phyloP scores from a whole-genome alignment of 2,329 filamentous ascomycete species.

The Cercospora brassicicola region DNA sequence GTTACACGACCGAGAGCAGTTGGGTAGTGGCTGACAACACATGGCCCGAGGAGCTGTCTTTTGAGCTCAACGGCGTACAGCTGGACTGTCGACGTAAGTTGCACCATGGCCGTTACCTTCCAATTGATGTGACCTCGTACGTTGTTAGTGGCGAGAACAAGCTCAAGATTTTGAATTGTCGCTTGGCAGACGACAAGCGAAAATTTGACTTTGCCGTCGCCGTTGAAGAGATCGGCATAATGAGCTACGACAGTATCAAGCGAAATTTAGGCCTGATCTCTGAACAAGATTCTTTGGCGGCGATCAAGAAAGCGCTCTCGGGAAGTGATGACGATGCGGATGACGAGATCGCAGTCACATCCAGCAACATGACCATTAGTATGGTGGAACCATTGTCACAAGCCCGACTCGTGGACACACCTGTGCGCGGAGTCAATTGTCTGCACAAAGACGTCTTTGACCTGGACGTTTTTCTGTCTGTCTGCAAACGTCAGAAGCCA shows the following conservation, averaged over 20 bases:
- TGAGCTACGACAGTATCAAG: conserved; percentile 45
- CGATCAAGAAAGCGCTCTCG: conserved; percentile 56
- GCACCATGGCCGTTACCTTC: conserved; percentile 73
- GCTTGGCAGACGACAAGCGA: conserved; percentile 40
- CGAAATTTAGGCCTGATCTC: conserved; percentile 40
- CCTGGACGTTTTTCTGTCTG: conserved; percentile 74
- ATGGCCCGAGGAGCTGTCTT: conserved; percentile 72
- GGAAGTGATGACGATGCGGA: conserved; percentile 55
- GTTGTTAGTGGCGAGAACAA: conserved; percentile 62
- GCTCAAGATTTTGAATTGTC: conserved; percentile 55
- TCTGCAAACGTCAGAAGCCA: conserved; percentile 53
- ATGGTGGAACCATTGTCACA: conserved; percentile 51
- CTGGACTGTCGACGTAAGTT: conserved; percentile 64
- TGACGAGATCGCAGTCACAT: conserved; percentile 47
- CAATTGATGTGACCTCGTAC: conserved; percentile 68
- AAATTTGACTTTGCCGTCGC: conserved; percentile 60
- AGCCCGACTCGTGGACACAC: conserved; percentile 61
- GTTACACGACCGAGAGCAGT: conserved; percentile 45
- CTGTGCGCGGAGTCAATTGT: conserved; percentile 70
- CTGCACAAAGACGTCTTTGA: conserved; percentile 87
- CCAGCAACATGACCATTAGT: conserved; percentile 45
- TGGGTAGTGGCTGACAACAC: conserved; percentile 66
- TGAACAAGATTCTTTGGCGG: conserved; percentile 53
- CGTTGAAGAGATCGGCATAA: conserved; percentile 67
- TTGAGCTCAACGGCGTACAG: conserved; percentile 62